phyloP scores from a whole-genome alignment of 257 asterid genomes.

The Solanum bulbocastanum region DNA sequence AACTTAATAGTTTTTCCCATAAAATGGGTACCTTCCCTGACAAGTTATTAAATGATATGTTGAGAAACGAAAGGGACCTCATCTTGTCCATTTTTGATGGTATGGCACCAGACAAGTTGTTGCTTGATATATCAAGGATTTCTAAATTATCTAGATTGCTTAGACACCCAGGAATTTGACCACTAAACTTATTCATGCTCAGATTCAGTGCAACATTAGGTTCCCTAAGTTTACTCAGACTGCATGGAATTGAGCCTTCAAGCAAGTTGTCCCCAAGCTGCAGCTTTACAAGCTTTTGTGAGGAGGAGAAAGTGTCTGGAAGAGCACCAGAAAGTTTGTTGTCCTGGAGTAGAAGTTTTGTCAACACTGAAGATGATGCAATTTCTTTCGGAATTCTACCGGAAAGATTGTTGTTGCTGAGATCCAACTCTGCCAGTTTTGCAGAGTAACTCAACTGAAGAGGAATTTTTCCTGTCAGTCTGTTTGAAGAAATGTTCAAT shows the following conservation, averaged over 20 bases:
- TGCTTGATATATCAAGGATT: constrained; percentile 37
- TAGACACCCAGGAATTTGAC: constrained; percentile 31
- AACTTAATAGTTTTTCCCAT: constrained; percentile 21
- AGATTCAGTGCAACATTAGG: constrained; percentile 19
- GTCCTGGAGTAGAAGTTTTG: constrained; percentile 21
- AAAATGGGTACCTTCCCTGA: constrained; percentile 15
- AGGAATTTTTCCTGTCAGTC: constrained; percentile 34
- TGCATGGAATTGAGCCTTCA: constrained; percentile 34
- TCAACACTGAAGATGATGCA: constrained; percentile 18
- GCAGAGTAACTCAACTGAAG: constrained; percentile 18
- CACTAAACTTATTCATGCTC: constrained; percentile 31
- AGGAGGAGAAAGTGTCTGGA: constrained; percentile 21
- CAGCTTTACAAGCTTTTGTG: constrained; percentile 22
- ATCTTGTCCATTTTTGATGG: constrained; percentile 26
- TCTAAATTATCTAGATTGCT: constrained; percentile 11
- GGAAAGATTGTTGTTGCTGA: constrained; percentile 25
- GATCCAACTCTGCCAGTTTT: constrained; percentile 21
- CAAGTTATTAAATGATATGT: constrained; percentile 32
- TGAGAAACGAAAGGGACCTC: constrained; percentile 24
- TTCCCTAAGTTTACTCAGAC: constrained; percentile 17
- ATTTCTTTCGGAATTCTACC: constrained; percentile 28
- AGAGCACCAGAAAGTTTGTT: constrained; percentile 21
- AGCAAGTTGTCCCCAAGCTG: constrained; percentile 42
- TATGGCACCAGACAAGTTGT: constrained; percentile 27
- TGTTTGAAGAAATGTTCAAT: constrained; percentile 31